These are phyloP conservation scores for Phytophthora hybrid DNA, from an alignment of 352 stramenopile genomes.

Conservation along the genomic window DNA sequence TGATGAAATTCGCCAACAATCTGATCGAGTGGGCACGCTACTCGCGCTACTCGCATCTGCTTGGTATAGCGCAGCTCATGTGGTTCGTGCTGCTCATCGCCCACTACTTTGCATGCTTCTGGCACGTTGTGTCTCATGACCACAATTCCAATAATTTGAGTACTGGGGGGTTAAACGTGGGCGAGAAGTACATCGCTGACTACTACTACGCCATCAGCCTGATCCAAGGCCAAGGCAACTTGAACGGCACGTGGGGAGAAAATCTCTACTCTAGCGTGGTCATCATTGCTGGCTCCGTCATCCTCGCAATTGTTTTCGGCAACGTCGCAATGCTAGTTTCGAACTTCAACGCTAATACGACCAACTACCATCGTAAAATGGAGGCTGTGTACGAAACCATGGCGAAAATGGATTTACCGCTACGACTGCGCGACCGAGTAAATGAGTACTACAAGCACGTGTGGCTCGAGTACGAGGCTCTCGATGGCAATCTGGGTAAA, in stretches of 20 bases:
- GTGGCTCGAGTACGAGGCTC: constrained; percentile 53
- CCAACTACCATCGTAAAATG: constrained; percentile 71
- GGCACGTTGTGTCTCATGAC: constrained; percentile 38
- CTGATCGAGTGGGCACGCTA: constrained; percentile 37
- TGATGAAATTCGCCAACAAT: constrained; percentile 34
- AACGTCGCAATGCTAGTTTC: constrained; percentile 63
- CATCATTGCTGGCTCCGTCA: constrained; percentile 54
- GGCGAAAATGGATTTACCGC: constrained; percentile 50
- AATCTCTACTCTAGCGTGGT: constrained; percentile 44
- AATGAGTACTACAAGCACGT: constrained; percentile 59
- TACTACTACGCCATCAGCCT: constrained; percentile 48
- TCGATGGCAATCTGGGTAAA: constrained; percentile 44
- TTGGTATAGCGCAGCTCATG: constrained; percentile 48
- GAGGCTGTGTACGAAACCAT: constrained; percentile 64
- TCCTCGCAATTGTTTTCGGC: constrained; percentile 68
- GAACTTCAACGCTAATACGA: constrained; percentile 58
- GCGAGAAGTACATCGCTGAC: constrained; percentile 44
- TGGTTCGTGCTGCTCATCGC: constrained; percentile 47
- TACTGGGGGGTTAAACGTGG: neutral
- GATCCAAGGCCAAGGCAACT: constrained; percentile 59
- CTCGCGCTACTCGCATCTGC: constrained; percentile 39
- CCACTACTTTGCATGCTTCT: constrained; percentile 59
- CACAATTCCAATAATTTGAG: neutral
- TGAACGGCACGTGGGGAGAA: constrained; percentile 19
- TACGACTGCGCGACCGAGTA: constrained; percentile 45